Evolutionary conservation across 176 grass and related monocot species (phyloP), one percentile per base, ranked within the genome.

Genomic region (Oryza longistaminata): DNA sequence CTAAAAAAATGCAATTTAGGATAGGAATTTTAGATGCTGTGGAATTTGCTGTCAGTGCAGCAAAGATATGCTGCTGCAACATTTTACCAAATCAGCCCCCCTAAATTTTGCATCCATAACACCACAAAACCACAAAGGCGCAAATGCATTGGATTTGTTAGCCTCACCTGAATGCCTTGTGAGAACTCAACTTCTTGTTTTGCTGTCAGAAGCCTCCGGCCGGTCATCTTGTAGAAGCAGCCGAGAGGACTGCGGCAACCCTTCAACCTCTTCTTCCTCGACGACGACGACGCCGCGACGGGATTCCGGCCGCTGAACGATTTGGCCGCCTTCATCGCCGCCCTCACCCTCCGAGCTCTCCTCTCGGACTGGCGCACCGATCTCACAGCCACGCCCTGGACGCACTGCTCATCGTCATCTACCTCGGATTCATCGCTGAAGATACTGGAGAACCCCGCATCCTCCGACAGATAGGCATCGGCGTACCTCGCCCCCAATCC

Each of bases 181-280:
- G 96, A 99, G 44, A 92, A 81, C 64, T 94, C 88, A 12, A 88
- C 66, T 80, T 96, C 96, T 84, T 96, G 89, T 39, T 88, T 66
- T 19, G 89, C 89, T 3, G 93, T 92, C 33, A 98, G 85, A 77
- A 85, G 89, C 74, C 65, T 98, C 76, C 82, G 78, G 22, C 70
- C 81, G 5, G 81, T 55, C 74, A 83, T 98, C 73, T 88, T 85
- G 45, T 81, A 94, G 11, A 90, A 90, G 43, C 85, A 88, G 8
- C 68, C 71, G 15, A 98, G 9, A 73, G 91, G 86, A 84, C 89
- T 94, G 62, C 77, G 82, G 82, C 84, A 92, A 53, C 82, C 66
- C 68, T 84, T 84, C 60, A 70, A 25, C 31, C 91, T 29, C 68
- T 87, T 95, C 89, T 87, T 95, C 85, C 61, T 98, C 45, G 66